Evolutionary conservation across 805 yeast genomes (phyloP), one percentile per base, ranked within the genome.

Genomic region (Clavispora vitiphila): DNA sequence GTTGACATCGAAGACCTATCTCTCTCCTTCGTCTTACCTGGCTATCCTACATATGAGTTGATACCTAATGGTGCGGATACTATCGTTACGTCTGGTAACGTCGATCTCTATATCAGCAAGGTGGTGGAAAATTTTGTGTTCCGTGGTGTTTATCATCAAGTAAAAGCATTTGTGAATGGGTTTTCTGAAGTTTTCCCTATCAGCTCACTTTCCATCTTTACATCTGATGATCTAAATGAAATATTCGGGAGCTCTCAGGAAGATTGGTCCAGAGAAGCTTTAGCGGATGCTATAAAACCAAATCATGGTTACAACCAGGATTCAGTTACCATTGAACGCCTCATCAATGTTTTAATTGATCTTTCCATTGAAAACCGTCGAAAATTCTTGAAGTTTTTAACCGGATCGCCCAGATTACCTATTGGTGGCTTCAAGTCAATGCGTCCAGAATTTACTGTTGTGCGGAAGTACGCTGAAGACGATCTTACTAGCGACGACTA

Each of bases 361-460:
- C 83, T 89, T 47, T 56, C 62, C 23, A 50, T 52, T 2, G 58
- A 63, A 1, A 85, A 88, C 47, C 78, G 84, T 46, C 71, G 97
- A 27, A 63, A 72, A 25, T 91, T 91, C 55, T 64, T 89, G 35
- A 96, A 87, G 60, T 91, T 91, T 60, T 67, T 90, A 46, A 91
- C 98, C 0, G 98, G 98, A 0, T 80, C 96, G 1, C 96, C 98
- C 6, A 86, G 82, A 48, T 64, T 93, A 37, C 99, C 99, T 1
- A 77, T 88, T 55, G 98, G 98, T 1, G 98, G 98, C 0, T 91
- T 91, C 67, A 83, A 83, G 52, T 76, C 85, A 0, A 67, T 91
- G 41, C 73, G 76, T 35, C 99, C 99, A 0, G 83, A 76, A 40
- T 73, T 91, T 36, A 91, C 98, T 0, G 89, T 93, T 26, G 98